These are phyloP conservation scores for Fraxinus platypoda DNA, from an alignment of 305 asterid genomes.

Conservation along the genomic window DNA sequence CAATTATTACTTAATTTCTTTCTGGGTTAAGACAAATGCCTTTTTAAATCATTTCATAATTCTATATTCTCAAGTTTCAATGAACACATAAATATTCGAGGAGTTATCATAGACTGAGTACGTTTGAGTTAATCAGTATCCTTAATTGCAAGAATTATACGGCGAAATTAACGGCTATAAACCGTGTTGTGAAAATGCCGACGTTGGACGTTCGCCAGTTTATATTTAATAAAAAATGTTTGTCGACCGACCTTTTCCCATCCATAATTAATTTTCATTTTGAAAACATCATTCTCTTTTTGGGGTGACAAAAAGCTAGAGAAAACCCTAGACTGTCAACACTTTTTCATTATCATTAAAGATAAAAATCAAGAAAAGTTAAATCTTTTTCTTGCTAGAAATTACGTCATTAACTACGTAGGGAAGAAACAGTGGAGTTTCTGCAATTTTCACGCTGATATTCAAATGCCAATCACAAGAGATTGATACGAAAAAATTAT, in stretches of 20 bases:
- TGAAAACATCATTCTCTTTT: neutral
- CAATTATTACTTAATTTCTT: constrained; percentile 3
- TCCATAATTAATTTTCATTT: neutral
- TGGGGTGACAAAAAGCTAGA: constrained; percentile 1
- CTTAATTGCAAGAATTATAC: neutral
- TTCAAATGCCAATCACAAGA: neutral
- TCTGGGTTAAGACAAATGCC: neutral
- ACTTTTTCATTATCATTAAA: neutral
- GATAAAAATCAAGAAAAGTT: neutral
- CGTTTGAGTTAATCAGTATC: neutral
- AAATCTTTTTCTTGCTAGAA: neutral
- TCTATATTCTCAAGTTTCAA: neutral
- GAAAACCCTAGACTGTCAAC: neutral
- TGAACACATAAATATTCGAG: neutral
- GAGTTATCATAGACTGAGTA: neutral
- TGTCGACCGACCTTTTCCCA: constrained; percentile 30
- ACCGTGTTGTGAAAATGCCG: constrained; percentile 25
- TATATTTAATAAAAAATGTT: neutral
- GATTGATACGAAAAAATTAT: neutral
- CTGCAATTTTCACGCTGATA: neutral
- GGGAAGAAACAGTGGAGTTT: neutral
- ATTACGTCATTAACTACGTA: neutral
- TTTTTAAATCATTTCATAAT: neutral
- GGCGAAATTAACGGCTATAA: constrained; percentile 27
- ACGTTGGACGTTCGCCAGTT: constrained; percentile 28